These are phyloP conservation scores for Amniculicola lignicola DNA, from an alignment of 495 filamentous ascomycete genomes.

Conservation along the genomic window DNA sequence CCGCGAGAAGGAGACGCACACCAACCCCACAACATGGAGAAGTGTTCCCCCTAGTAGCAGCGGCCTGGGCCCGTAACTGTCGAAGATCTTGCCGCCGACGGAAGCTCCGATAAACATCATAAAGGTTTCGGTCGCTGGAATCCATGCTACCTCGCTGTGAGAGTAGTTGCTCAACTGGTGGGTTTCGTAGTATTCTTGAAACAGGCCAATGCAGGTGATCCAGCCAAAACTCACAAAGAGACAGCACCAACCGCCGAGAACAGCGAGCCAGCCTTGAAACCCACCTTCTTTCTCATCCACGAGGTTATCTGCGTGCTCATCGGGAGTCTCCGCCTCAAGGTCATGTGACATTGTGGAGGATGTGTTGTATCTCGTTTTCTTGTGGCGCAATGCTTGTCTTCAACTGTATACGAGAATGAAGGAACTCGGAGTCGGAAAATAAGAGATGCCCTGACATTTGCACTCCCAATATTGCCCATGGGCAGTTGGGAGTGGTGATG, in stretches of 20 bases:
- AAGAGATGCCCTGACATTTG: too few relatives aligned
- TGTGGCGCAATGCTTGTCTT: too few relatives aligned
- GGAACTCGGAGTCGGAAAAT: too few relatives aligned
- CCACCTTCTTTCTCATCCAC: too few relatives aligned
- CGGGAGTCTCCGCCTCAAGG: too few relatives aligned
- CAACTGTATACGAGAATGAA: too few relatives aligned
- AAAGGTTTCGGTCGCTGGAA: constrained; percentile 51
- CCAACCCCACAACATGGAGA: constrained; percentile 36
- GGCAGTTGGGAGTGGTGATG: too few relatives aligned
- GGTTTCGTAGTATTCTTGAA: constrained; percentile 56
- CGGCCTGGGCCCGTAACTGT: not conserved
- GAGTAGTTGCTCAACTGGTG: constrained; percentile 46
- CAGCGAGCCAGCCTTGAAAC: constrained; percentile 61
- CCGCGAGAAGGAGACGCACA: constrained; percentile 44
- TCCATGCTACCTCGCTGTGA: constrained; percentile 51
- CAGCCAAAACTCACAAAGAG: constrained; percentile 65
- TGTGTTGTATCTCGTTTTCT: too few relatives aligned
- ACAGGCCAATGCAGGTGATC: constrained; percentile 62
- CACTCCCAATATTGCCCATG: too few relatives aligned
- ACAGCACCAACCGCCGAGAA: constrained; percentile 61
- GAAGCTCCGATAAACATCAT: too few relatives aligned
- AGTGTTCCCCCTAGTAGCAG: constrained; percentile 29
- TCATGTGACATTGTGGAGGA: too few relatives aligned
- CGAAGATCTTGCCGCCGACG: constrained; percentile 22
- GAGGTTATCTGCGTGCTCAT: too few relatives aligned